Base-by-base conservation (phyloP, 169 alveolate genomes). In the Plasmodium gaboni region DNA sequence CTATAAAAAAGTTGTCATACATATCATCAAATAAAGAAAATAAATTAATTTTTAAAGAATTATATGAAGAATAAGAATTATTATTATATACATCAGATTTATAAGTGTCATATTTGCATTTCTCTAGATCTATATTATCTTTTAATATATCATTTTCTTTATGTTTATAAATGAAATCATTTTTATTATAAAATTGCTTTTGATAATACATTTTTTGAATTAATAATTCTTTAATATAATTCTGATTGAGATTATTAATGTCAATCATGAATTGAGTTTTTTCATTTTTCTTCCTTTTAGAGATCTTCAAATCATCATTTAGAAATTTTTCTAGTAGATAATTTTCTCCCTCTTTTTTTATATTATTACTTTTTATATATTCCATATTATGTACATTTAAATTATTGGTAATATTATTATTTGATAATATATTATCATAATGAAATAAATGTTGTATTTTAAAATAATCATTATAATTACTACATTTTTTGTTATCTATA, bases 1-100 rank as follows among this genome's bases (percentile, higher is more conserved):
- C 26, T 24, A 38, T 76, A 76, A 76, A 76, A 64, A 76, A 76
- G 28, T 76, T 76, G 8, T 63, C 76, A 55, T 76, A 76, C 76
- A 76, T 76, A 50, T 76, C 88, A 68, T 76, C 76, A 76, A 76
- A 76, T 7, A 76, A 46, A 24, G 48, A 63, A 60, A 76, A 76
- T 6, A 76, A 76, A 64, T 76, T 64, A 22, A 76, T 76, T 13
- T 76, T 76, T 59, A 76, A 59, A n/a, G 88, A 76, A 17, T 48
- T 76, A 55, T 76, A 61, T 4, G 76, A 76, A 7, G 76, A 63
- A 55, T 24, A 76, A 44, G 50, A n/a, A 10, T 64, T 76, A 13
- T 59, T 74, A 42, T 59, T 74, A 42, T 50, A 63, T 32, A 63
- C 44, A 38, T 50, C 65, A 7, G 46, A 24, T 48, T 68, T 64